A percentile compares a stretch with the other conserved stretches of the same genome.
phyloP scores from a whole-genome alignment of 176 grass and related monocot genomes.

The Zea luxurians region DNA sequence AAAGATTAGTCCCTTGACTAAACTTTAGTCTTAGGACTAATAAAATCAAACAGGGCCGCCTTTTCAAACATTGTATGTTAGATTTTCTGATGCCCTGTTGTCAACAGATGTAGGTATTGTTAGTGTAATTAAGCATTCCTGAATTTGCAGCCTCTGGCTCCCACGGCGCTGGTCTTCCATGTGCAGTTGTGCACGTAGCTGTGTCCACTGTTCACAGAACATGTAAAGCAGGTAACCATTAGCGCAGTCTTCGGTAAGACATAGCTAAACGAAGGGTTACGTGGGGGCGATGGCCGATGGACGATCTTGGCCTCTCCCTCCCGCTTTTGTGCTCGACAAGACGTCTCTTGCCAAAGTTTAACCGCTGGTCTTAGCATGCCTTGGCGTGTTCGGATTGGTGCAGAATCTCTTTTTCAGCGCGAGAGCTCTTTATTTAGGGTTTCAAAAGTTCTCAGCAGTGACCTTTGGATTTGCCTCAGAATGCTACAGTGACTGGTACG shows the following conservation, averaged over 20 bases:
- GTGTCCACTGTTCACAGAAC: not conserved
- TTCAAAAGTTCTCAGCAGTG: slow-evolving; percentile 21
- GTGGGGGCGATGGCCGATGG: not conserved
- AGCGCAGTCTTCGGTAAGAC: slow-evolving; percentile 13
- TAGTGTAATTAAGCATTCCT: not conserved
- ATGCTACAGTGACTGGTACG: slow-evolving; percentile 16
- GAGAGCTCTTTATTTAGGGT: not conserved
- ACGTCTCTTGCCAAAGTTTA: slow-evolving; percentile 39
- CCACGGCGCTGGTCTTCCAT: not conserved
- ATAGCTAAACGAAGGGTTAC: not conserved
- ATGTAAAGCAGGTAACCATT: not conserved
- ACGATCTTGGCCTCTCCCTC: slow-evolving; percentile 28
- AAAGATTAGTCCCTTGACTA: too few species aligned
- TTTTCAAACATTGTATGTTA: too few species aligned
- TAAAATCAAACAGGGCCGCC: too few species aligned
- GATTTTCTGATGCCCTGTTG: too few species aligned
- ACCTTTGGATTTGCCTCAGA: slow-evolving; percentile 47
- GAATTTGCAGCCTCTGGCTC: not conserved
- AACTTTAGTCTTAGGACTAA: too few species aligned
- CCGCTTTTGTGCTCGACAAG: slow-evolving; percentile 47
- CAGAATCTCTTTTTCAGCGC: slow-evolving; percentile 46
- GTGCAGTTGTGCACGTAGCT: slow-evolving; percentile 17
- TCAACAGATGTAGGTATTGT: too few species aligned
- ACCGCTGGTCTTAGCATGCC: slow-evolving; percentile 15
- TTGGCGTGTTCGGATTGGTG: slow-evolving; percentile 43